Base-by-base conservation (phyloP, 306 rosid genomes). In the Lotus japonicus region DNA sequence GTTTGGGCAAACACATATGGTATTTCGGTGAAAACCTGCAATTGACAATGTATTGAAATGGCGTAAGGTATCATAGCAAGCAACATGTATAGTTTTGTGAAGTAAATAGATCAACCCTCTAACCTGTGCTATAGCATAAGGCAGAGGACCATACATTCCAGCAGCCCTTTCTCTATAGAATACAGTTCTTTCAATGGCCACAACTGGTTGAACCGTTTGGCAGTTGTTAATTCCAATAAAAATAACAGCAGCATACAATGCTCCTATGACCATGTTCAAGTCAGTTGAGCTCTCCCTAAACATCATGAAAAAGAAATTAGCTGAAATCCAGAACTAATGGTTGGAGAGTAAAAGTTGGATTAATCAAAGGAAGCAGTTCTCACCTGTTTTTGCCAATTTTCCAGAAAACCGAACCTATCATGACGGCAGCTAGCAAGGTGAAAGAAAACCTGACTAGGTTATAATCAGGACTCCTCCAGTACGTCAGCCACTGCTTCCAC, bases 401-500 rank as follows among this genome's bases (percentile, higher is more conserved):
- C 99, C 99, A 94, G 72, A 94, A 94, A 50, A 94, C 83, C 14
- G 92, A 73, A 17, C 99, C 99, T 26, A 94, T 66, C 89, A 94
- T 65, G 58, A 94, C 89, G 10, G 96, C 95, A 64, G 36, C 84
- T 52, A 74, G 80, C 84, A 94, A 76, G 60, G 99, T 86, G 84
- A 90, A 94, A 65, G 84, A 82, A 66, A 57, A 84, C 84, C 97
- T 77, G 36, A 94, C 99, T 48, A 94, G 96, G 63, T 94, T 94
- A 70, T 94, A 90, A 79, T 94, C 99, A 21, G 99, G 99, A 81
- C 88, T 94, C 73, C 97, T 81, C 99, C 99, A 94, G 14, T 94
- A 94, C 21, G 99, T 90, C 84, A 84, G 74, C 96, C 96, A 86
- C 38, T 88, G 96, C 78, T 94, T 94, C 99, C 99, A 94, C 11